Evolutionary conservation across 345 rosid species (phyloP).

Genomic region (Eucalyptus leucophloia): DNA sequence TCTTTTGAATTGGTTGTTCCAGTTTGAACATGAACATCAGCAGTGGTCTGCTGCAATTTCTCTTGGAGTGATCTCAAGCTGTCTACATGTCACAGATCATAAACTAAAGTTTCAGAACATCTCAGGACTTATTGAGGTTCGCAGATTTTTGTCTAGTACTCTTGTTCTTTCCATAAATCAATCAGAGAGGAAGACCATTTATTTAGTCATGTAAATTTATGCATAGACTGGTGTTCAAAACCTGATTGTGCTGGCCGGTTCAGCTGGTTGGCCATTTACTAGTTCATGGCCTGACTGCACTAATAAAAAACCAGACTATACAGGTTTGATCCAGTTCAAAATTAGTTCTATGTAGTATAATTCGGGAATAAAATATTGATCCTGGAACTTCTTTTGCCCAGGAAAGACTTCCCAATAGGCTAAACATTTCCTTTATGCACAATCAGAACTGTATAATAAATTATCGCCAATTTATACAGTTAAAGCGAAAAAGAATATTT

Average conservation of each 20-base stretch:
- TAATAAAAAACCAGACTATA: background rate
- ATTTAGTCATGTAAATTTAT: background rate
- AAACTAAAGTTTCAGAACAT: constrained; percentile 67
- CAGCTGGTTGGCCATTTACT: background rate
- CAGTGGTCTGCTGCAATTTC: constrained; percentile 95
- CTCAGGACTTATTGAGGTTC: constrained; percentile 68
- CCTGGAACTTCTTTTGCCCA: background rate
- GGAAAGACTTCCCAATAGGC: background rate
- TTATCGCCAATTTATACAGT: background rate
- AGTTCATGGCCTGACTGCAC: background rate
- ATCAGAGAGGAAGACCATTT: background rate
- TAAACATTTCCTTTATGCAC: background rate
- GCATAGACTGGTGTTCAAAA: background rate
- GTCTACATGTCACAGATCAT: constrained; percentile 76
- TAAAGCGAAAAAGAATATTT: background rate
- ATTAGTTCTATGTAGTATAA: background rate
- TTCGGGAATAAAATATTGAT: background rate
- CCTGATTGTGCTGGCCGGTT: background rate
- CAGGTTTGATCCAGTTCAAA: background rate
- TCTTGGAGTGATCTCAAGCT: constrained; percentile 74
- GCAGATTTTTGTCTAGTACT: background rate
- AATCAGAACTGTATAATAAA: background rate
- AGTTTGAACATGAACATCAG: constrained; percentile 82
- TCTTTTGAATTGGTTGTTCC: constrained; percentile 66
- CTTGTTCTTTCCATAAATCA: background rate